Percentiles rank a stretch among this genome's conserved stretches.
Evolutionary conservation across 176 grass and related monocot species (phyloP).

Genomic region (Triticum aestivum): IWGSC_CS_RefSeq_v2.1 NC_057800.1:494942425-494942924

Average conservation of each 20-base stretch:
- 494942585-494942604: neutral
- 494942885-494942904: neutral
- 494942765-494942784: constrained; percentile 53
- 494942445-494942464: constrained; percentile 38
- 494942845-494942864: neutral
- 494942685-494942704: constrained; percentile 41
- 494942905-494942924: neutral
- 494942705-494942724: constrained; percentile 58
- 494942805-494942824: neutral
- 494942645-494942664: neutral
- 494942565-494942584: constrained; percentile 39
- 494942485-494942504: constrained; percentile 51
- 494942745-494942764: constrained; percentile 66
- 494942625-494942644: neutral
- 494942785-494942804: constrained; percentile 14
- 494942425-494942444: constrained; percentile 59
- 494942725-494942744: constrained; percentile 77
- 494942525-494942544: constrained; percentile 39
- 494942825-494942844: neutral
- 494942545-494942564: constrained; percentile 44
- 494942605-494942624: too few relatives aligned
- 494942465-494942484: constrained; percentile 54
- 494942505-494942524: constrained; percentile 45
- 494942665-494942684: constrained; percentile 48
- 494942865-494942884: neutral